A percentile compares a stretch with the other conserved stretches of the same genome.
Evolutionary conservation across 768 basidiomycete genomes (phyloP).

Genomic region (Boletus eberwhitei): DNA sequence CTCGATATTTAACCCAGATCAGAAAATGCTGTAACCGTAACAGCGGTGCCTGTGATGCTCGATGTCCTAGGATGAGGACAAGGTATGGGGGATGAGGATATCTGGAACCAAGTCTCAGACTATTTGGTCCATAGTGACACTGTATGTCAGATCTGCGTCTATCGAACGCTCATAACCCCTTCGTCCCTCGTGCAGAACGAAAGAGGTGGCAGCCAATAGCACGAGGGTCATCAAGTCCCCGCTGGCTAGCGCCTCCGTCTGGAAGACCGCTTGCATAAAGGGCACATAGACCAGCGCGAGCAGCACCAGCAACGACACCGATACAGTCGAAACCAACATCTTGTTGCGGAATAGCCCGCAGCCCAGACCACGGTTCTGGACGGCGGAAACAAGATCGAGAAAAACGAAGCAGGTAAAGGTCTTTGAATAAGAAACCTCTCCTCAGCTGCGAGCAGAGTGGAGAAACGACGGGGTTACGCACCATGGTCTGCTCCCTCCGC

Average conservation of each 20-base stretch:
- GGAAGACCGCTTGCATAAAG: slow-evolving; percentile 88
- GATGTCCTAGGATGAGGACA: neutral
- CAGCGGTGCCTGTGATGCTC: neutral
- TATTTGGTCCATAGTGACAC: slow-evolving; percentile 54
- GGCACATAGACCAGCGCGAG: slow-evolving; percentile 87
- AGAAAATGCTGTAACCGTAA: neutral
- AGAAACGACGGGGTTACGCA: slow-evolving; percentile 35
- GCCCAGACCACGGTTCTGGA: slow-evolving; percentile 90
- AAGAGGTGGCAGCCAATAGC: slow-evolving; percentile 59
- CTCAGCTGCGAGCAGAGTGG: neutral
- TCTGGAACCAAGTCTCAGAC: slow-evolving; percentile 37
- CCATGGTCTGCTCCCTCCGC: slow-evolving; percentile 93
- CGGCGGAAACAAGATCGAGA: slow-evolving; percentile 91
- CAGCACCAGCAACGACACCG: slow-evolving; percentile 80
- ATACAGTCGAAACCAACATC: slow-evolving; percentile 88
- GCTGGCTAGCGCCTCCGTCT: slow-evolving; percentile 75
- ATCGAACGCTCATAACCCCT: slow-evolving; percentile 70
- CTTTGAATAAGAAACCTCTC: slow-evolving; percentile 38
- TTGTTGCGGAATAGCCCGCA: slow-evolving; percentile 81
- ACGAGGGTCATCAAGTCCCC: slow-evolving; percentile 73
- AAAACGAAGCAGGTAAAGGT: slow-evolving; percentile 97
- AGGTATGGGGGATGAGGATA: neutral
- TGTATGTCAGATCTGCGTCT: slow-evolving; percentile 52
- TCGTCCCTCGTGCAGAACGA: slow-evolving; percentile 73
- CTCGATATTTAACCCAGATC: neutral